Evolutionary conservation across 2,329 filamentous ascomycete species (phyloP).

Genomic region (Anthostomella pinea): DNA sequence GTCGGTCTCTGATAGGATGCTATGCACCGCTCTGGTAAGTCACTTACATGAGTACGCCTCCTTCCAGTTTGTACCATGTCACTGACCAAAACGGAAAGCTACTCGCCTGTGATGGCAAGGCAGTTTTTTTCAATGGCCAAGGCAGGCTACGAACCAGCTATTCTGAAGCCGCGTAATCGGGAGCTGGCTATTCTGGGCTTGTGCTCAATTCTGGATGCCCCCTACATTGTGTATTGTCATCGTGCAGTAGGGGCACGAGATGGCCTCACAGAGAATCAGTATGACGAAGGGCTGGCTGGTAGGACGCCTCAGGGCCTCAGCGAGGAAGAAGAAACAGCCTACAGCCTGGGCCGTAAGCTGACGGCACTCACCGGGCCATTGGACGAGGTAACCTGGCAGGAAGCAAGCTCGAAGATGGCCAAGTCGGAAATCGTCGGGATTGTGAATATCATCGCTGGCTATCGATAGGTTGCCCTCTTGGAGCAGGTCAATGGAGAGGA

Average conservation of each 20-base stretch:
- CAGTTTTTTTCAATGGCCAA: conserved; percentile 5
- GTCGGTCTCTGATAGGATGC: conserved; percentile 4
- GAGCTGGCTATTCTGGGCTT: conserved; percentile 12
- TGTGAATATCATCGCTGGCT: conserved; percentile 7
- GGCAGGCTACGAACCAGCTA: conserved; percentile 1
- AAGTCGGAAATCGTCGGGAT: conserved; percentile 9
- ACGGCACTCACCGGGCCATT: conserved; percentile 4
- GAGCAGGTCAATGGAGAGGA: conserved; percentile 12
- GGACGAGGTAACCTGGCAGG: conserved; percentile 8
- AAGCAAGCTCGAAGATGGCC: conserved; percentile 2
- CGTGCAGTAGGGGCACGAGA: not conserved
- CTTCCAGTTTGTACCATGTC: not conserved
- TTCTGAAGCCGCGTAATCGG: conserved; percentile 7
- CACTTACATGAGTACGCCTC: not conserved
- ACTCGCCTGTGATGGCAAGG: conserved; percentile 2
- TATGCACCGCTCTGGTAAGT: conserved; percentile 10
- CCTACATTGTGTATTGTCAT: conserved; percentile 13
- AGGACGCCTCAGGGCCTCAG: conserved; percentile 5
- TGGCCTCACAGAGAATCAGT: conserved; percentile 10
- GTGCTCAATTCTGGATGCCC: conserved; percentile 2
- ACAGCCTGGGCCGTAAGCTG: conserved; percentile 5
- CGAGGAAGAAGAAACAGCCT: conserved; percentile 10
- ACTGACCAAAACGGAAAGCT: conserved; percentile 1
- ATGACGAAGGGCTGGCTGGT: conserved; percentile 6
- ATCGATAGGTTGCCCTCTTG: conserved; percentile 9